A percentile compares a stretch with the other conserved stretches of the same genome.
Evolutionary conservation across 2,329 filamentous ascomycete genomes (phyloP).

Genomic region (Epichloe hybrida): DNA sequence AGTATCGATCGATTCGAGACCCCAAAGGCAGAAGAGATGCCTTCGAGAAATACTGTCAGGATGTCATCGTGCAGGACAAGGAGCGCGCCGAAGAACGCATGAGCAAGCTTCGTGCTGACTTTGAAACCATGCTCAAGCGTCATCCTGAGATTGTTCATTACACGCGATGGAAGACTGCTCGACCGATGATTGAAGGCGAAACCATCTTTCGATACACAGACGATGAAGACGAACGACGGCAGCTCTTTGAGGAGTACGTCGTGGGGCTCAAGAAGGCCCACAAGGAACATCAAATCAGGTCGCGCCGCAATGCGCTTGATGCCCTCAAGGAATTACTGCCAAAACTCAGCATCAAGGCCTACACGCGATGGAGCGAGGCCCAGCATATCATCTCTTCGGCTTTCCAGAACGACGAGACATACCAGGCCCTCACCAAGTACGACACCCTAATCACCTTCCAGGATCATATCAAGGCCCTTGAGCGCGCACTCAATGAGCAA

Average conservation of each 20-base stretch:
- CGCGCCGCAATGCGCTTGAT: conserved; percentile 70
- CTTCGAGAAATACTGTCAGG: conserved; percentile 89
- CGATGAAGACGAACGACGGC: conserved; percentile 73
- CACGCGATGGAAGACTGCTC: conserved; percentile 91
- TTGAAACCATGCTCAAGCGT: conserved; percentile 87
- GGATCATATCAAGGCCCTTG: conserved; percentile 84
- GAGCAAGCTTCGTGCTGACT: conserved; percentile 83
- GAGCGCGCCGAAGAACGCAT: conserved; percentile 87
- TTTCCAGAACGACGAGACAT: conserved; percentile 72
- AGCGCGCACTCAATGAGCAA: conserved; percentile 81
- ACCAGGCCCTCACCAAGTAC: conserved; percentile 71
- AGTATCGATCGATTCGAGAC: conserved; percentile 87
- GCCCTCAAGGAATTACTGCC: conserved; percentile 68
- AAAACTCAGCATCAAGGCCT: conserved; percentile 73
- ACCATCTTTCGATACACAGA: conserved; percentile 88
- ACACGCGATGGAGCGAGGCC: conserved; percentile 88
- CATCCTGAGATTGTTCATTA: conserved; percentile 96
- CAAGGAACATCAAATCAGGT: conserved; percentile 57
- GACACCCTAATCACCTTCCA: conserved; percentile 90
- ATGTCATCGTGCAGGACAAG: conserved; percentile 84
- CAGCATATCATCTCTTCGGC: conserved; percentile 67
- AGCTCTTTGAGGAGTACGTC: conserved; percentile 90
- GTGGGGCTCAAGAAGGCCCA: conserved; percentile 69
- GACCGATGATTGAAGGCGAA: conserved; percentile 87
- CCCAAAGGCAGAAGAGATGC: conserved; percentile 79